Evolutionary conservation across 1,284 basidiomycete species (phyloP), one percentile per base, ranked within the genome.

Genomic region (Cerrena zonata): DNA sequence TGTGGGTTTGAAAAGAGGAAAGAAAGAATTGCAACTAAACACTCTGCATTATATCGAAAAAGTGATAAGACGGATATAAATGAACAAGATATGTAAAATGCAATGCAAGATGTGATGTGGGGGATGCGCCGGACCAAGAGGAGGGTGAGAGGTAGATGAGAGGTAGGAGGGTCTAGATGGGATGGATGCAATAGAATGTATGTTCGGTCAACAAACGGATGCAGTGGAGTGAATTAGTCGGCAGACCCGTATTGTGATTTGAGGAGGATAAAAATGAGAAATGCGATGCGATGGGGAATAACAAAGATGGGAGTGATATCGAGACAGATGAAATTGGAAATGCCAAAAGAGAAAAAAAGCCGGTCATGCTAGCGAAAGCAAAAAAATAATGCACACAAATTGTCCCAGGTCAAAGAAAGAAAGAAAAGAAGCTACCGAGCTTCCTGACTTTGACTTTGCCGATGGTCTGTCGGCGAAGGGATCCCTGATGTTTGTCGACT

Each of bases 401-500:
- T 23, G 36, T 48, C 21, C 37, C 22, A 48, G 10, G n/a, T n/a
- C n/a, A n/a, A n/a, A n/a, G n/a, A n/a, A n/a, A n/a, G n/a, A n/a
- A n/a, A n/a, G n/a, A n/a, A n/a, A n/a, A n/a, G n/a, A n/a, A n/a
- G n/a, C n/a, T n/a, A n/a, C n/a, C n/a, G n/a, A n/a, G n/a, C n/a
- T n/a, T n/a, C n/a, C n/a, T n/a, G n/a, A n/a, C n/a, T n/a, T n/a
- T n/a, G n/a, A n/a, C n/a, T n/a, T n/a, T n/a, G n/a, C n/a, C n/a
- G 42, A 19, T 44, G 50, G n/a, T 51, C 50, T 15, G 46, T 23
- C 47, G 38, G 26, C 13, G 53, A 43, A 5, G 53, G n/a, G n/a
- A n/a, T n/a, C 36, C 34, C 34, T 15, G 54, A 50, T 25, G 26
- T 21, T 19, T 44, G 52, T 53, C 49, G 47, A 45, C 55, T 56